phyloP scores from a whole-genome alignment of 2,329 filamentous ascomycete genomes.

The Claviceps sp. region DNA sequence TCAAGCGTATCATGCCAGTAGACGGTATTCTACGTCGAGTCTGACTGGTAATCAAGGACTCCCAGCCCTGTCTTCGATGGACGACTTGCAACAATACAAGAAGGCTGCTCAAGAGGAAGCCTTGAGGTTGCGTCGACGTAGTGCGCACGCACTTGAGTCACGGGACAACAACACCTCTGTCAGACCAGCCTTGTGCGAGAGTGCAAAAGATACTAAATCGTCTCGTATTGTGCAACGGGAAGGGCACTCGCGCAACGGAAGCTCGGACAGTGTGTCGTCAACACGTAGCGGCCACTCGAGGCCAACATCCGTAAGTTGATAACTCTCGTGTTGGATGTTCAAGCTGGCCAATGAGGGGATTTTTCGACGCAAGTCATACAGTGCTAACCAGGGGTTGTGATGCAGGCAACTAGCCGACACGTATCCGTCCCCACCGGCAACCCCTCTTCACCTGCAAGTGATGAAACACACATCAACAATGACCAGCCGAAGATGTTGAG shows the following conservation, averaged over 20 bases:
- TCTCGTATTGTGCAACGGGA: slow-evolving; percentile 21
- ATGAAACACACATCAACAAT: slow-evolving; percentile 33
- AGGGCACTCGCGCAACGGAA: slow-evolving; percentile 36
- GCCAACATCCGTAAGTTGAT: slow-evolving; percentile 50
- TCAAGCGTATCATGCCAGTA: slow-evolving; percentile 8
- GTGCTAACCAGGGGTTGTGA: slow-evolving; percentile 33
- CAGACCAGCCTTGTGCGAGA: slow-evolving; percentile 10
- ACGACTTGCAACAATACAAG: slow-evolving; percentile 55
- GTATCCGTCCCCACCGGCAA: slow-evolving; percentile 37
- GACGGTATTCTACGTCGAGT: slow-evolving; percentile 24
- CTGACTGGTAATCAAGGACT: slow-evolving; percentile 32
- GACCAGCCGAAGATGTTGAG: slow-evolving; percentile 43
- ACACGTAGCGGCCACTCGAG: slow-evolving; percentile 45
- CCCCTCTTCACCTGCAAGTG: slow-evolving; percentile 36
- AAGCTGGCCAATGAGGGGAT: slow-evolving; percentile 27
- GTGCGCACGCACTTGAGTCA: slow-evolving; percentile 53
- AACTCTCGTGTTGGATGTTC: neutral
- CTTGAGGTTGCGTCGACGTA: slow-evolving; percentile 69
- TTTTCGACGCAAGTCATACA: slow-evolving; percentile 17
- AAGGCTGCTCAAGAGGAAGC: slow-evolving; percentile 48
- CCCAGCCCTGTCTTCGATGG: slow-evolving; percentile 37
- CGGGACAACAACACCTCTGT: slow-evolving; percentile 12
- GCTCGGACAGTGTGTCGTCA: slow-evolving; percentile 51
- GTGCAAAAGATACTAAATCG: slow-evolving; percentile 17
- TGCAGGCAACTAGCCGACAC: slow-evolving; percentile 48